Percentiles rank a stretch among this genome's conserved stretches.
These are phyloP conservation scores for Malania oleifera DNA, from an alignment of 164 flowering plant genomes.

Conservation along the genomic window DNA sequence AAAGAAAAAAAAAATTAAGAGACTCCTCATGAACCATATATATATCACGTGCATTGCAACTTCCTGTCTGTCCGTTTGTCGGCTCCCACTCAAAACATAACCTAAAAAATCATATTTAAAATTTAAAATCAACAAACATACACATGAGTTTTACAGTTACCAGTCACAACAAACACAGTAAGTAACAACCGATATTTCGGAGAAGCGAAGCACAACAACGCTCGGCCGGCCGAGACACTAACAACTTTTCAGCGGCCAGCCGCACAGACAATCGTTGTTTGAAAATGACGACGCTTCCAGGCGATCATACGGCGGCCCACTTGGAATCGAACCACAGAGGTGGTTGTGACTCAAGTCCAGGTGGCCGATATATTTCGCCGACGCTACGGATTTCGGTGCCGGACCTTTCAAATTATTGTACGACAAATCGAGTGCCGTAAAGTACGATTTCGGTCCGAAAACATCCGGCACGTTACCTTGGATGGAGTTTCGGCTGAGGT, in stretches of 20 bases:
- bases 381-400: conserved; percentile 31
- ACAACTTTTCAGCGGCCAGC: conserved; percentile 24
- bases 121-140: too few relatives aligned
- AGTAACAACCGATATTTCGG: too few relatives aligned
- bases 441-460: conserved; percentile 44
- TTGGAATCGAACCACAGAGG: conserved; percentile 43
- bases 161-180: too few relatives aligned
- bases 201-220: too few relatives aligned
- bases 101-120: too few relatives aligned
- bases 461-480: conserved; percentile 53
- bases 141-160: too few relatives aligned
- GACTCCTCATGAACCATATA: too few relatives aligned
- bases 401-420: conserved; percentile 41
- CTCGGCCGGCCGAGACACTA: conserved; percentile 1
- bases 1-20: too few relatives aligned
- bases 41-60: too few relatives aligned
- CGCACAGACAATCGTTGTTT: conserved; percentile 46
- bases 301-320: conserved; percentile 36
- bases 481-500: conserved; percentile 48
- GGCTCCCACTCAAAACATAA: too few relatives aligned
- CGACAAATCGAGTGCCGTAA: conserved; percentile 45
- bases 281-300: conserved; percentile 36
- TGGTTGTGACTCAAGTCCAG: conserved; percentile 48
- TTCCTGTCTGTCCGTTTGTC: too few relatives aligned
- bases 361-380: conserved; percentile 36